These are phyloP conservation scores for Diaporthe batatas DNA, from an alignment of 2,329 filamentous ascomycete genomes.

Conservation along the genomic window DNA sequence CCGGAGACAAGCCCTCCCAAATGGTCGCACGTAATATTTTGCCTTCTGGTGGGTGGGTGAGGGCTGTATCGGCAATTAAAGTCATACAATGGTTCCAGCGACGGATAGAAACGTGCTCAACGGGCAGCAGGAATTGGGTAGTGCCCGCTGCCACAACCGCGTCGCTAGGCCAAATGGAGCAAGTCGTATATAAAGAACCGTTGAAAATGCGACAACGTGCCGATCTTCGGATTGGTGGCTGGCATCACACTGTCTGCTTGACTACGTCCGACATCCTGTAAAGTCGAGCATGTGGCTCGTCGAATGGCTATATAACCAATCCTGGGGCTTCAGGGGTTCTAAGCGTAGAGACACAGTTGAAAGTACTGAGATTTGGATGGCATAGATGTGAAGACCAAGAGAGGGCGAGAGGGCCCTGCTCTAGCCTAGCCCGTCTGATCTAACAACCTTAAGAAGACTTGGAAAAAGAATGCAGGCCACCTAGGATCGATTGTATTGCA, in stretches of 20 bases:
- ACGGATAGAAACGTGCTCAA: slow-evolving; percentile 17
- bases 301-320: not conserved
- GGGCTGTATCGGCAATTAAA: not conserved
- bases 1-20: too few species aligned
- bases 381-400: too few species aligned
- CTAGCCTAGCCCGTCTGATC: too few species aligned
- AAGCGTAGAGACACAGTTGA: too few species aligned
- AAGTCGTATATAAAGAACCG: slow-evolving; percentile 6
- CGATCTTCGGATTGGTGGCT: not conserved
- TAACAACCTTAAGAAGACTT: too few species aligned
- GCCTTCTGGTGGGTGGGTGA: not conserved
- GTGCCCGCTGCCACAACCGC: slow-evolving; percentile 11
- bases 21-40: not conserved
- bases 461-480: too few species aligned
- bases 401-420: too few species aligned
- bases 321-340: too few species aligned
- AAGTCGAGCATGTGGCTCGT: not conserved
- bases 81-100: not conserved
- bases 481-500: too few species aligned
- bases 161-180: slow-evolving; percentile 17
- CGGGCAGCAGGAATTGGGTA: slow-evolving; percentile 26
- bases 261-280: not conserved
- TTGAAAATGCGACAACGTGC: not conserved
- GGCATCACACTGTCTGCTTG: not conserved
- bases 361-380: too few species aligned